Evolutionary conservation across 2,329 filamentous ascomycete genomes (phyloP).

Genomic region (Claviceps cyperi): DNA sequence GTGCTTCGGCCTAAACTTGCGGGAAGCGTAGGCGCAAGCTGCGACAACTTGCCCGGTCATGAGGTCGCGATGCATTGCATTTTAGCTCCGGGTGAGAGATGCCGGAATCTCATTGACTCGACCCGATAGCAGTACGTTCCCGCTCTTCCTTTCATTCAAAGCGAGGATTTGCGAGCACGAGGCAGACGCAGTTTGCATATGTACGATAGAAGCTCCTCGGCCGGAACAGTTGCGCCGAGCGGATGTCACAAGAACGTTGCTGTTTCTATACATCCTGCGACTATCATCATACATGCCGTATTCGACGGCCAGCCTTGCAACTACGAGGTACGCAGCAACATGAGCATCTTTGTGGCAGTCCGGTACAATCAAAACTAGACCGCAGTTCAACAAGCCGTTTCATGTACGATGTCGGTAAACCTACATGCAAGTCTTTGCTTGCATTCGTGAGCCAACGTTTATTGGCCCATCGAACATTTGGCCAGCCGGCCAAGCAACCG

Average conservation of each 20-base stretch:
- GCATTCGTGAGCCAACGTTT: background rate
- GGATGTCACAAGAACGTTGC: background rate
- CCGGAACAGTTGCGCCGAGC: background rate
- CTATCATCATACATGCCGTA: background rate
- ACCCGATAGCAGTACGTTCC: background rate
- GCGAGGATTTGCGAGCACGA: background rate
- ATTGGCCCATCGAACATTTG: background rate
- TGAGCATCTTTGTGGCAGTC: background rate
- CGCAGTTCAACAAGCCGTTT: background rate
- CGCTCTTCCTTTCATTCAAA: background rate
- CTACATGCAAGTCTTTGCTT: background rate
- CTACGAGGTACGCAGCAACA: background rate
- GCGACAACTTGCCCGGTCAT: background rate
- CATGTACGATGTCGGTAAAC: background rate
- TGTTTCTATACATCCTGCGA: background rate
- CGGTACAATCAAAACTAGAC: background rate
- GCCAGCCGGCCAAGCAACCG: background rate
- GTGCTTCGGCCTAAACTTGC: background rate
- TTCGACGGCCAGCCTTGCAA: background rate
- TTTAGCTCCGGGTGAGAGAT: background rate
- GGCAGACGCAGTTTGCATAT: background rate
- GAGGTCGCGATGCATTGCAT: background rate
- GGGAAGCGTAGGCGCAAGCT: background rate
- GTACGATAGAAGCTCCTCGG: background rate
- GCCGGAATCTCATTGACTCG: background rate